Evolutionary conservation across 176 grass and related monocot species (phyloP).

Genomic region (Carex kokanica): DNA sequence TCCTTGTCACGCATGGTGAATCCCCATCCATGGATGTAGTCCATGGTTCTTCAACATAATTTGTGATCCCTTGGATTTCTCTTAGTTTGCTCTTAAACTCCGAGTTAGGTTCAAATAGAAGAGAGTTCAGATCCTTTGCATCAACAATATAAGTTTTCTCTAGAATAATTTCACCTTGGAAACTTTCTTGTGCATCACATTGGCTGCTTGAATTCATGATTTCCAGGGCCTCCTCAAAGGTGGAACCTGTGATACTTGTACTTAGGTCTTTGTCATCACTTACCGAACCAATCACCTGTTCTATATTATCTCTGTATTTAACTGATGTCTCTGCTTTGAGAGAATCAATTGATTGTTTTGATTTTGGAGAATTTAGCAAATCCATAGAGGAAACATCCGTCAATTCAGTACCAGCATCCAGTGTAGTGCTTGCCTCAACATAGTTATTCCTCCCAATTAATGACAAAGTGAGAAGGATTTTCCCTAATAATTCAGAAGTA

Average conservation of each 20-base stretch:
- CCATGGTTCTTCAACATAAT: conserved; percentile 67
- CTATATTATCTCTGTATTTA: neutral
- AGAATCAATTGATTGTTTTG: neutral
- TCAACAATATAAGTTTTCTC: conserved; percentile 55
- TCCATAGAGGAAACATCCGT: neutral
- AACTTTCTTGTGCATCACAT: conserved; percentile 49
- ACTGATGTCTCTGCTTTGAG: neutral
- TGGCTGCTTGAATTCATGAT: conserved; percentile 46
- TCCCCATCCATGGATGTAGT: conserved; percentile 45
- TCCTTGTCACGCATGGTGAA: conserved; percentile 46
- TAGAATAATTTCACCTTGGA: conserved; percentile 45
- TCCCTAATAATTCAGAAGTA: conserved; percentile 34
- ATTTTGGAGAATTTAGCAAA: neutral
- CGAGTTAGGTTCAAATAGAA: conserved; percentile 60
- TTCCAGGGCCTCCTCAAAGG: conserved; percentile 67
- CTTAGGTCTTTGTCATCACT: conserved; percentile 11
- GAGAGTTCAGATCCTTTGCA: conserved; percentile 61
- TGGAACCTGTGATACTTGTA: conserved; percentile 28
- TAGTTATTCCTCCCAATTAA: conserved; percentile 39
- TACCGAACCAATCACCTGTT: neutral
- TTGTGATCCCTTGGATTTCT: conserved; percentile 39
- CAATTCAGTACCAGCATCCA: neutral
- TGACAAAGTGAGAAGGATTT: conserved; percentile 68
- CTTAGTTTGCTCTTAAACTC: conserved; percentile 53
- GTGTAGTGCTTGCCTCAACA: neutral